Conservation (phyloP, 2,329 filamentous ascomycete genomes). For the Aspergillus viridinutans region DNA sequence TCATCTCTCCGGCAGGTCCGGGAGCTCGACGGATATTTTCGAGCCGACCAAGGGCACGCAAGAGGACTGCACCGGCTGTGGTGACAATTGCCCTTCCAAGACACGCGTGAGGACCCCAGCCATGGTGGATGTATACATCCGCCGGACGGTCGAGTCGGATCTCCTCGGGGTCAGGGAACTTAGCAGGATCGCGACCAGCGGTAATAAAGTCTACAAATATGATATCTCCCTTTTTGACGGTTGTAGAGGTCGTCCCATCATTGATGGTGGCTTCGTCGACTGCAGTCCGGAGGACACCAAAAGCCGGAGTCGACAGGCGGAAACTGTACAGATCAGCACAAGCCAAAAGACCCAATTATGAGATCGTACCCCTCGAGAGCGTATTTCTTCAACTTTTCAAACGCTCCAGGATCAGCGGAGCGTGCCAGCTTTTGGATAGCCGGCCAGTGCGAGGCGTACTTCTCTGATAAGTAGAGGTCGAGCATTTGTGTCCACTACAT, state of each 20-base stretch:
- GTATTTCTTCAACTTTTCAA: conserved; percentile 11
- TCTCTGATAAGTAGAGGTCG: conserved; percentile 9
- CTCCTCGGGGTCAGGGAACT: conserved; percentile 1
- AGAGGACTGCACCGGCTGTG: conserved; percentile 1
- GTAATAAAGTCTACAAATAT: conserved; percentile 5
- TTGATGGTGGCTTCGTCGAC: neutral
- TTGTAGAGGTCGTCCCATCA: neutral
- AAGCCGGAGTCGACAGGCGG: conserved; percentile 9
- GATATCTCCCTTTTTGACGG: neutral
- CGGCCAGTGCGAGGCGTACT: conserved; percentile 6
- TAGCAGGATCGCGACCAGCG: conserved; percentile 1
- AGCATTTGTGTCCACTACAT: conserved; percentile 10
- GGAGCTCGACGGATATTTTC: neutral
- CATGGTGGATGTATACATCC: conserved; percentile 3
- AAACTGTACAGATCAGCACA: conserved; percentile 3
- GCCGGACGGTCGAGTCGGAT: conserved; percentile 4
- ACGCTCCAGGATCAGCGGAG: neutral
- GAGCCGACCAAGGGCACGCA: neutral
- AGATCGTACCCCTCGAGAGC: conserved; percentile 7
- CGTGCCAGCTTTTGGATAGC: conserved; percentile 5
- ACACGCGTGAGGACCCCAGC: conserved; percentile 4
- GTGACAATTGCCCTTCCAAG: conserved; percentile 3
- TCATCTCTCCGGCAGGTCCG: conserved; percentile 1
- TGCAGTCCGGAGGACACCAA: conserved; percentile 8
- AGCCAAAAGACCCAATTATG: too few species aligned